Conservation (phyloP, 2,329 filamentous ascomycete genomes). For the Phialemoniopsis sp. region DNA sequence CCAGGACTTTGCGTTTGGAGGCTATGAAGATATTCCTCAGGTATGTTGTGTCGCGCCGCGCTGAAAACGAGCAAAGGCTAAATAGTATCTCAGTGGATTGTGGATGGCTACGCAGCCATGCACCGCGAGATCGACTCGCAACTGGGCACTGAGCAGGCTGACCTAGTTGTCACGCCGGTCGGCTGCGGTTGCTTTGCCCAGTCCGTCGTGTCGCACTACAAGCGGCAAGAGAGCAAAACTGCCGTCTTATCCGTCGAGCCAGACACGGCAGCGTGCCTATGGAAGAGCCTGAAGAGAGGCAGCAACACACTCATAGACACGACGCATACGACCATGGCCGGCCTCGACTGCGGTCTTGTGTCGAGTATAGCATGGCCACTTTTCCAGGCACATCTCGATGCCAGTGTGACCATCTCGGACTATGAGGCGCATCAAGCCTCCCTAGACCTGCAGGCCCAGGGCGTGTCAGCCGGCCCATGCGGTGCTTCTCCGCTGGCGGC, state of each 20-base stretch:
- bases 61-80: not conserved
- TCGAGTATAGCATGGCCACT: constrained; percentile 62
- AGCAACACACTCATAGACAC: constrained; percentile 47
- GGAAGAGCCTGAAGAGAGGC: constrained; percentile 45
- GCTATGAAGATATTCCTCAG: constrained; percentile 61
- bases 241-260: constrained; percentile 67
- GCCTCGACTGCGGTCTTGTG: constrained; percentile 68
- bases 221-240: constrained; percentile 19
- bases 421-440: constrained; percentile 57
- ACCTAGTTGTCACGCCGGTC: constrained; percentile 60
- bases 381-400: constrained; percentile 54
- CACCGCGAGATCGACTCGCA: constrained; percentile 64
- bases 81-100: constrained; percentile 55
- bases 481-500: constrained; percentile 44
- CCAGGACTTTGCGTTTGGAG: constrained; percentile 64
- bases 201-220: constrained; percentile 63
- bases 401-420: constrained; percentile 56
- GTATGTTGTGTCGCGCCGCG: constrained; percentile 22
- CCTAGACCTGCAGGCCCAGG: constrained; percentile 38
- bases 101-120: constrained; percentile 75
- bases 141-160: constrained; percentile 31
- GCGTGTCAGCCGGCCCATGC: constrained; percentile 22
- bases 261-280: constrained; percentile 57
- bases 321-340: constrained; percentile 65
- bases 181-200: constrained; percentile 73